Conservation (phyloP, 139 green algal species). For the Chlorella sorokiniana region DNA sequence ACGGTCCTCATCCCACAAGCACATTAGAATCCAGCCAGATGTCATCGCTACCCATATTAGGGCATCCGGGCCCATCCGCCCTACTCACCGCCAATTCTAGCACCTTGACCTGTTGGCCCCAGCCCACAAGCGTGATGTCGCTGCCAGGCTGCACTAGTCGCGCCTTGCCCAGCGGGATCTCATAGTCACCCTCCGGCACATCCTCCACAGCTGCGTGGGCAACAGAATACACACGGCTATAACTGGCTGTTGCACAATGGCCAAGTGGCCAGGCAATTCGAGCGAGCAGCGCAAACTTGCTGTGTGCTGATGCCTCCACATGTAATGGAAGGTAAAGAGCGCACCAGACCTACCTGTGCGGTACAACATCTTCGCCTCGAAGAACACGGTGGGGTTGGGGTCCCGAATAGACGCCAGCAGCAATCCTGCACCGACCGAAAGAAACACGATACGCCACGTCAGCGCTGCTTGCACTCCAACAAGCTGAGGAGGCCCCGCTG, state of each 20-base stretch:
- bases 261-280: no score
- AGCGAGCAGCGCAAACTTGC: no score
- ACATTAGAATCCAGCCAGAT: no score
- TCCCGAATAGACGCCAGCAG: conserved; percentile 82
- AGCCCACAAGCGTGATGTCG: conserved; percentile 93
- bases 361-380: conserved; percentile 97
- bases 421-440: conserved; percentile 63
- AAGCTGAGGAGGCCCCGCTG: neutral
- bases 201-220: conserved; percentile 71
- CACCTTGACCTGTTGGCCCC: conserved; percentile 86
- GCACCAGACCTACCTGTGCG: conserved; percentile 57
- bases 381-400: conserved; percentile 89
- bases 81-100: conserved; percentile 51
- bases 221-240: neutral
- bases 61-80: neutral
- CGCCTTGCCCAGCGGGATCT: conserved; percentile 77
- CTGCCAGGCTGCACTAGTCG: conserved; percentile 54
- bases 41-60: no score
- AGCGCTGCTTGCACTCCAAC: neutral
- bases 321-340: no score
- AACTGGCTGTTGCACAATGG: no score
- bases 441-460: neutral
- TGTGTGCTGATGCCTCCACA: no score
- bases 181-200: conserved; percentile 78
- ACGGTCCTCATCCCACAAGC: no score